Evolutionary conservation across 1,284 basidiomycete species (phyloP), one percentile per base, ranked within the genome.

Genomic region (Hemileia vastatrix): DNA sequence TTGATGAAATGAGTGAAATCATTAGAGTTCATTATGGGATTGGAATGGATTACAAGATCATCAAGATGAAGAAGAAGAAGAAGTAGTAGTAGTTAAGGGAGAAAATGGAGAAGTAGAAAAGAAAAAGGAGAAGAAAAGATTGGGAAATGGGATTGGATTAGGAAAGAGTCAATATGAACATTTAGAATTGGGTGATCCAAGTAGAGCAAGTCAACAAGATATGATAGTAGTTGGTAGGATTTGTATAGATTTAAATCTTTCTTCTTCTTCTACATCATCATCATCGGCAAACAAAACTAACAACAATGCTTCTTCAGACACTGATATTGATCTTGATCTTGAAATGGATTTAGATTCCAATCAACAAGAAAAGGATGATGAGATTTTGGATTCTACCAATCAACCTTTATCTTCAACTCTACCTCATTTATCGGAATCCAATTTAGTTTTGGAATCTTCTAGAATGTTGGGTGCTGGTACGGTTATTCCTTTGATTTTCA

Each of bases 221-320:
- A 82, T 88, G 6, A 81, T 83, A 49, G 81, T 89, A 21, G 85
- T 93, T 8, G 92, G 92, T 1, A 82, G 92, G 11, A 86, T 95
- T 67, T 83, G 86, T 31, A 79, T 83, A 23, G 89, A 92, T 18
- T 11, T 50, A 9, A 32, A 11, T 32, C n/a, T 18, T 32, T 50
- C 48, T 32, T 24, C 48, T 11, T 11, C 48, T 32, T 24, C 48
- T 27, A 27, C 27, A 27, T 27, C 27, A 27, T 27, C 27, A 36
- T 80, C 81, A 1, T 76, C 81, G 47, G 78, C 80, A 8, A 65
- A 74, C 48, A 91, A 90, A 76, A 80, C 93, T 11, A 83, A 83
- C 54, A 86, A 91, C 69, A 80, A 81, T 0, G 84, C 84, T 1
- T 78, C 93, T 9, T 80, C 82, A 33, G 27, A 27, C 27, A 27